Base-by-base conservation (phyloP, 2,329 filamentous ascomycete species). In the Periglandula ipomoeae region DNA sequence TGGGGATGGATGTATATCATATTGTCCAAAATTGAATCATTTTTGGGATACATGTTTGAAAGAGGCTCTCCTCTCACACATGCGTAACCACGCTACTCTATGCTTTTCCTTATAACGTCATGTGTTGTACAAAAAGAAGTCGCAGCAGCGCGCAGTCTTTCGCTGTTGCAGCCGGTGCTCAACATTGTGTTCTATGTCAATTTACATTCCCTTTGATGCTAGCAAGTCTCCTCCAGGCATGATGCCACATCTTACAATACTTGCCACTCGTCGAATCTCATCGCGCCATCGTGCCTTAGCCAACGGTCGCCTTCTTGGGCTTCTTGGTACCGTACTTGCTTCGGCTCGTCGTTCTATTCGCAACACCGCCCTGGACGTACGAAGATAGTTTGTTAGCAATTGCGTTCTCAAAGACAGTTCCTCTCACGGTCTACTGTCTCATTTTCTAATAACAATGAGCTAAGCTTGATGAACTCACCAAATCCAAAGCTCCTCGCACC, bases 281-380 rank as follows among this genome's bases (percentile, higher is more conserved):
- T 19, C n/a, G 4, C n/a, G n/a, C 3, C 5, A 15, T 22, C 27
- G 6, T 9, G 23, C 34, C 11, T 43, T 38, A 72, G 53, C 75
- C 72, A 34, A 80, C 73, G 0, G 76, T 75, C 20, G 84, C 82
- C 66, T 82, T 82, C 84, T 97, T 97, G 0, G 93, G 91, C 75
- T 96, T 97, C 83, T 98, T 98, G 44, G 93, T 95, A 52, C 93
- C 93, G 65, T 95, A 98, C 71, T 98, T 98, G 62, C 89, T 96
- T 61, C 93, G 79, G 67, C 87, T 89, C 20, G 84, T 87, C 61
- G 85, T 79, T 58, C 93, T 78, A 66, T 82, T 93, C 20, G 82
- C 84, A 56, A 98, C 93, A 74, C 93, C 93, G 62, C 89, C 89
- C 91, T 96, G 19, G 20, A 23, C 15, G n/a, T 24, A 27, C 20